A percentile compares a stretch with the other conserved stretches of the same genome.
Evolutionary conservation across 2,329 filamentous ascomycete genomes (phyloP).

Genomic region (Colletotrichum salicis): DNA sequence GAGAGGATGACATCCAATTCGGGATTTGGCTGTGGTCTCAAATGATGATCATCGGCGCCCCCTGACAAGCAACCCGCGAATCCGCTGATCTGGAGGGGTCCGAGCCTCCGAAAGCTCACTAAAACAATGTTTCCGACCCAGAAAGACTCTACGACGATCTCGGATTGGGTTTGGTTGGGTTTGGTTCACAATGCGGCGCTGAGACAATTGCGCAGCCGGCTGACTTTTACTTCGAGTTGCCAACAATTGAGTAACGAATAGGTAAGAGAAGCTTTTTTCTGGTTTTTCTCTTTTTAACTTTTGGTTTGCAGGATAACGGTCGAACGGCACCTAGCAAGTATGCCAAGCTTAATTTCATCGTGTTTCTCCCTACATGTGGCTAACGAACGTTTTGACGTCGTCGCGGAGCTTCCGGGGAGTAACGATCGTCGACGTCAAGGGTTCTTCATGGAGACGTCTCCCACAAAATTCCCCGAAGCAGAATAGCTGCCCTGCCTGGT

Average conservation of each 20-base stretch:
- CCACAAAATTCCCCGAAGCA: not conserved
- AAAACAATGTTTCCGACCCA: not conserved
- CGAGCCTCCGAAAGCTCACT: constrained; percentile 1
- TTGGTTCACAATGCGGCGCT: not conserved
- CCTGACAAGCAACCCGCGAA: not conserved
- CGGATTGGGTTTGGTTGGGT: not conserved
- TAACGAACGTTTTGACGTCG: not conserved
- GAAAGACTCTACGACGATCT: not conserved
- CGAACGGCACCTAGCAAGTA: not conserved
- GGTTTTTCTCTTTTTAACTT: not conserved
- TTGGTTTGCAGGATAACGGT: not conserved
- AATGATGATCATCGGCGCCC: constrained; percentile 21
- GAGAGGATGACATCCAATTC: not conserved
- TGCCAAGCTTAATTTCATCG: not conserved
- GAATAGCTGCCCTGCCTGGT: not conserved
- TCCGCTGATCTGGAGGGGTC: constrained; percentile 1
- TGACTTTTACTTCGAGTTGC: not conserved
- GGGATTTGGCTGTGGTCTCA: constrained; percentile 4
- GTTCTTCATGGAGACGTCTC: not conserved
- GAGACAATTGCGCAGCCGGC: not conserved
- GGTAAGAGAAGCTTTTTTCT: not conserved
- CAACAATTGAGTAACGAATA: not conserved
- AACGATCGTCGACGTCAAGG: not conserved
- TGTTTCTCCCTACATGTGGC: not conserved
- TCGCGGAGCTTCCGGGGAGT: not conserved